Evolutionary conservation across 805 yeast species (phyloP).

Genomic region (Starmerella vaccinii): DNA sequence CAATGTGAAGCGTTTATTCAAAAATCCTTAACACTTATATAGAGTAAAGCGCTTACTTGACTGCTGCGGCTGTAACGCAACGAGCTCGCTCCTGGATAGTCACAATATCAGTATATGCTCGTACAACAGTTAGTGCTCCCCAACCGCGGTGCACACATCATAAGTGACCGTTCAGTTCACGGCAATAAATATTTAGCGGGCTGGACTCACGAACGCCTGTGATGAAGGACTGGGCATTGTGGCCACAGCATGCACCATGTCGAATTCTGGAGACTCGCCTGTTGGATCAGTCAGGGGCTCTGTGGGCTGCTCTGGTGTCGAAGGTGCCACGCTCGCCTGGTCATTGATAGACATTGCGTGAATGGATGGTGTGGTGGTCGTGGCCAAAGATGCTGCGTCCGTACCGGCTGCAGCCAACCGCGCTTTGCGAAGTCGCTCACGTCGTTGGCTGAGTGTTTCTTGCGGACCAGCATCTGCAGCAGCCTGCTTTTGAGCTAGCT

Average conservation of each 20-base stretch:
- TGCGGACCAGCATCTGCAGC: conserved; percentile 3
- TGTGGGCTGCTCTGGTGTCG: not conserved
- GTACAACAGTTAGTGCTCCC: too few species aligned
- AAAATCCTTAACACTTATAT: too few species aligned
- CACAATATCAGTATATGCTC: not conserved
- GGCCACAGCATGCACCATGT: conserved; percentile 12
- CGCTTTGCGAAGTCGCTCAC: conserved; percentile 18
- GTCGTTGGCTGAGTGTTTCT: conserved; percentile 25
- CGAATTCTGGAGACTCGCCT: conserved; percentile 5
- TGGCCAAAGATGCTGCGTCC: not conserved
- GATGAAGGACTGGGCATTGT: conserved; percentile 6
- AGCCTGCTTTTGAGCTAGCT: not conserved
- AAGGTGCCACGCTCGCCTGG: not conserved
- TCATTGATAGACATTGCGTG: not conserved
- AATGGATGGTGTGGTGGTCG: not conserved
- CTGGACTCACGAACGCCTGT: not conserved
- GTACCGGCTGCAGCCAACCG: not conserved
- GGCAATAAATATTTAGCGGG: not conserved
- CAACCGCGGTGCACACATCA: too few species aligned
- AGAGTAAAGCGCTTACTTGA: too few species aligned
- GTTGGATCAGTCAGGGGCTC: not conserved
- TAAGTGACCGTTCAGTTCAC: too few species aligned
- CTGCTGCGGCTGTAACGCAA: too few species aligned
- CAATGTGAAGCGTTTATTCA: too few species aligned
- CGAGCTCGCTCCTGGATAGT: too few species aligned